Conservation (phyloP, 345 rosid genomes). For the Euphorbia peplus region DNA sequence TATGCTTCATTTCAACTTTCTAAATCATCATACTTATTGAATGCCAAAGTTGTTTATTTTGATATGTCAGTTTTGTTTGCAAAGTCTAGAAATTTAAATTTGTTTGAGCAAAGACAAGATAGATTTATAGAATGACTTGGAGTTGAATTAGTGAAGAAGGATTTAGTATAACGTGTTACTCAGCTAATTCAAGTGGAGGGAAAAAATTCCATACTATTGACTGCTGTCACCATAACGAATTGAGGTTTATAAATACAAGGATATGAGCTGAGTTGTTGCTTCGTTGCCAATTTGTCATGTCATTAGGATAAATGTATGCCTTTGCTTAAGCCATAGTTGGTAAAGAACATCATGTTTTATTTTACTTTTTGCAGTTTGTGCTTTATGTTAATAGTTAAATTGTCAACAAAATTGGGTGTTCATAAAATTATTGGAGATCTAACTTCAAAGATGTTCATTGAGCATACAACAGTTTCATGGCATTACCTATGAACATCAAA, state of each 20-base stretch:
- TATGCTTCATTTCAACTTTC: conserved; percentile 15
- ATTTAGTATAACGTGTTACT: not conserved
- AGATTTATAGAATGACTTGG: not conserved
- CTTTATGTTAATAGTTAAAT: not conserved
- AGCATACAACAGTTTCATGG: not conserved
- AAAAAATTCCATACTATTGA: not conserved
- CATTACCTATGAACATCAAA: not conserved
- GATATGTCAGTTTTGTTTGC: not conserved
- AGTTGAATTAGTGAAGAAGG: not conserved
- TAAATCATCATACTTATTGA: not conserved
- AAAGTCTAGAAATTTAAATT: not conserved
- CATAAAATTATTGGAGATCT: not conserved
- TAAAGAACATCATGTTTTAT: not conserved
- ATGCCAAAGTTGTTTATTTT: not conserved
- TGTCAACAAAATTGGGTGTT: not conserved
- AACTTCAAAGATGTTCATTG: not conserved
- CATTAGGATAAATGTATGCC: not conserved
- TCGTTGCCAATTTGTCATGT: not conserved
- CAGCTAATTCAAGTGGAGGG: not conserved
- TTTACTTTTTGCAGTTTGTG: not conserved
- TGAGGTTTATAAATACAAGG: not conserved
- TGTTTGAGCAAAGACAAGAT: not conserved
- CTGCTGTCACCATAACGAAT: not conserved
- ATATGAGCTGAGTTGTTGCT: not conserved
- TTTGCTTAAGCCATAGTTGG: not conserved